Evolutionary conservation across 202 grass and related monocot species (phyloP).

Genomic region (Setaria viridis): DNA sequence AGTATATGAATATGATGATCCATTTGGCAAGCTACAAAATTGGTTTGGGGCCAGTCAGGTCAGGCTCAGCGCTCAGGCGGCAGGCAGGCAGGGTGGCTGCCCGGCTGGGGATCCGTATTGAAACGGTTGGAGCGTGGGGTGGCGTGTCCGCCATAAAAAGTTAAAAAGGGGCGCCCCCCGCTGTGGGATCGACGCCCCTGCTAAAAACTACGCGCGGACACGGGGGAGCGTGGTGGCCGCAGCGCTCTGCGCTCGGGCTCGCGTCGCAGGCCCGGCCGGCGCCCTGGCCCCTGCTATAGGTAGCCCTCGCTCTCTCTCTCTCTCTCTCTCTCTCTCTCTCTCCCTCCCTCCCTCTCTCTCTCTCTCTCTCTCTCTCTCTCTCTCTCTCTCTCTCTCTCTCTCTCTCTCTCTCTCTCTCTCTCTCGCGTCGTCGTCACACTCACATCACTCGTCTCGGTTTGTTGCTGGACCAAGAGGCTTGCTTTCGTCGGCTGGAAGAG

Average conservation of each 20-base stretch:
- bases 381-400: no score
- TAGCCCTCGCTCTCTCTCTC: no score
- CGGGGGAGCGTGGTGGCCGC: slow-evolving; percentile 47
- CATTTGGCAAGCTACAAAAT: slow-evolving; percentile 49
- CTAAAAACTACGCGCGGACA: slow-evolving; percentile 30
- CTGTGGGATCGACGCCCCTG: slow-evolving; percentile 67
- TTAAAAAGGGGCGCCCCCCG: slow-evolving; percentile 21
- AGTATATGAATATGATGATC: slow-evolving; percentile 1
- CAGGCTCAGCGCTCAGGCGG: not conserved
- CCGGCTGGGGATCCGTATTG: slow-evolving; percentile 48
- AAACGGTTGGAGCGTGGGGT: slow-evolving; percentile 56
- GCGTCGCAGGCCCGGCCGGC: slow-evolving; percentile 2
- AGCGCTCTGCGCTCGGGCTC: not conserved
- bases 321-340: no score
- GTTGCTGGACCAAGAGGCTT: no score
- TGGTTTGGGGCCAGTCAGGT: slow-evolving; percentile 27
- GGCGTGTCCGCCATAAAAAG: slow-evolving; percentile 54
- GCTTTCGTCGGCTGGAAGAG: no score
- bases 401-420: no score
- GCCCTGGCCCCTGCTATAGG: not conserved
- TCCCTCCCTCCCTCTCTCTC: no score
- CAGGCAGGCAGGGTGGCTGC: not conserved
- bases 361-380: no score
- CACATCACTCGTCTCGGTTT: no score
- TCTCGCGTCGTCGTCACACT: no score